Evolutionary conservation across 129 eudicot genomes (phyloP).

Genomic region (Flaveria sonorensis): DNA sequence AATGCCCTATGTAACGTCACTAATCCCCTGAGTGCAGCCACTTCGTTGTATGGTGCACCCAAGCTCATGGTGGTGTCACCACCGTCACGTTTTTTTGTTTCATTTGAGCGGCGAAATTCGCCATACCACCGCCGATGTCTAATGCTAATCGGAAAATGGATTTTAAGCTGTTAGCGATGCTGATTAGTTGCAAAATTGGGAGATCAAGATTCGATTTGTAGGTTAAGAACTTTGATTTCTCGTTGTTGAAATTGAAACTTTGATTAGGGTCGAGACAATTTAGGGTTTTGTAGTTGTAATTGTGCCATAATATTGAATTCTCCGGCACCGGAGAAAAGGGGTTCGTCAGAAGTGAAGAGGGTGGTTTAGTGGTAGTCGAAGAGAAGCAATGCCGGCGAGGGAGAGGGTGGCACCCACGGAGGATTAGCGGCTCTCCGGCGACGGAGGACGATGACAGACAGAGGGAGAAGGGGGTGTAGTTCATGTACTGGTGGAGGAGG

Average conservation of each 20-base stretch:
- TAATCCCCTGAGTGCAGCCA: slow-evolving; percentile 73
- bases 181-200: slow-evolving; percentile 60
- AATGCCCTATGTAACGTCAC: slow-evolving; percentile 77
- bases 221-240: too few relatives aligned
- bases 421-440: slow-evolving; percentile 66
- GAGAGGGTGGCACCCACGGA: slow-evolving; percentile 91
- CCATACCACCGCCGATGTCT: slow-evolving; percentile 91
- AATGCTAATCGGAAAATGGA: slow-evolving; percentile 54
- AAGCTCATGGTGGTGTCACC: slow-evolving; percentile 81
- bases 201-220: too few relatives aligned
- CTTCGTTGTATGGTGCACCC: slow-evolving; percentile 82
- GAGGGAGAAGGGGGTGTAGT: too few relatives aligned
- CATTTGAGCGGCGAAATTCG: slow-evolving; percentile 85
- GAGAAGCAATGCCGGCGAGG: slow-evolving; percentile 90
- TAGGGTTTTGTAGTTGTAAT: too few relatives aligned
- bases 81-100: slow-evolving; percentile 87
- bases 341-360: too few relatives aligned
- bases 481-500: too few relatives aligned
- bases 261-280: too few relatives aligned
- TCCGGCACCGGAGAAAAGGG: too few relatives aligned
- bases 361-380: slow-evolving; percentile 47
- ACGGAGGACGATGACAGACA: slow-evolving; percentile 56
- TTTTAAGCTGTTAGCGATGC: slow-evolving; percentile 44
- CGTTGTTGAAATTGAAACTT: too few relatives aligned
- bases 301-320: too few relatives aligned